Evolutionary conservation across 352 stramenopile species (phyloP).

Genomic region (Phytophthora niederhauseri): DNA sequence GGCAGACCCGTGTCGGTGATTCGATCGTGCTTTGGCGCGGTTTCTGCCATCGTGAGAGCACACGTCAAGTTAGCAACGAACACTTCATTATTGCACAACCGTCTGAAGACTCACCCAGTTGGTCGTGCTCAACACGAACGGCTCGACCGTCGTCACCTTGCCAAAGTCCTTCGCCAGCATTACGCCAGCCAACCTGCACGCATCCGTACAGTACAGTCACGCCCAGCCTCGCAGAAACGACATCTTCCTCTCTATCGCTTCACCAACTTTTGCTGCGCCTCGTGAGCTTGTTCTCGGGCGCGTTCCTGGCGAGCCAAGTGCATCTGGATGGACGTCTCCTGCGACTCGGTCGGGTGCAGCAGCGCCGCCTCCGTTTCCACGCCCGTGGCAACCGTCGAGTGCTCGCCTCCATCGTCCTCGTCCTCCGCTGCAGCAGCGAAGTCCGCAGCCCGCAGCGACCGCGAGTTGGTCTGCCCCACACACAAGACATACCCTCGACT

Average conservation of each 20-base stretch:
- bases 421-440: slow-evolving; percentile 9
- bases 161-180: slow-evolving; percentile 60
- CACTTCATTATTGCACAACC: background rate
- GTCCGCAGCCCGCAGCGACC: slow-evolving; percentile 10
- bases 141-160: slow-evolving; percentile 51
- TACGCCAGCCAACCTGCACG: slow-evolving; percentile 33
- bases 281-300: slow-evolving; percentile 43
- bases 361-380: slow-evolving; percentile 21
- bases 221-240: background rate
- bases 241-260: background rate
- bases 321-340: slow-evolving; percentile 66
- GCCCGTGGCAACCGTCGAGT: slow-evolving; percentile 3
- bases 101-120: slow-evolving; percentile 46
- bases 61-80: background rate
- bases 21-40: slow-evolving; percentile 30
- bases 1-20: slow-evolving; percentile 4
- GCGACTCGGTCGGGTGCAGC: slow-evolving; percentile 57
- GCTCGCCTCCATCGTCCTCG: slow-evolving; percentile 9
- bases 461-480: slow-evolving; percentile 17
- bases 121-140: slow-evolving; percentile 67
- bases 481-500: background rate
- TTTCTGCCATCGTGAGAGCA: slow-evolving; percentile 22
- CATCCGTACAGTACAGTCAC: slow-evolving; percentile 3
- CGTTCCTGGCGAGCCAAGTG: slow-evolving; percentile 61
- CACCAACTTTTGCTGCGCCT: slow-evolving; percentile 53